phyloP scores from a whole-genome alignment of 2,329 filamentous ascomycete species.

The Achaetomium macrosporum region DNA sequence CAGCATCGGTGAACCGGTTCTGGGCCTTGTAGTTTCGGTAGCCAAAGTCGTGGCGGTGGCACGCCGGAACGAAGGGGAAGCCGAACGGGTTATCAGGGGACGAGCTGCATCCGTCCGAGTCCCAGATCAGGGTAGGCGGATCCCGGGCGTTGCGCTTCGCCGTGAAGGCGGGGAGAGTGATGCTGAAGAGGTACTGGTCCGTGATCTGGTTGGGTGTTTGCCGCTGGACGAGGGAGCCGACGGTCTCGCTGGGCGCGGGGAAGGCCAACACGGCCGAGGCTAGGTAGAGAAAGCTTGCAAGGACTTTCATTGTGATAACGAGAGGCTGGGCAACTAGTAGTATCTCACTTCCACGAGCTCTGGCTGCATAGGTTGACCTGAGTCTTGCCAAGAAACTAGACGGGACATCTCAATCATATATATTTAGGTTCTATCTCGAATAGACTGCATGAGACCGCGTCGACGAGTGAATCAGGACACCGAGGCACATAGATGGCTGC shows the following conservation, averaged over 20 bases:
- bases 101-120: conserved; percentile 38
- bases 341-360: too few relatives aligned
- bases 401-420: too few relatives aligned
- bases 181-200: conserved; percentile 42
- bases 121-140: conserved; percentile 37
- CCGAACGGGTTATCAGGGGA: conserved; percentile 40
- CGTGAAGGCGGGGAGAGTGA: conserved; percentile 39
- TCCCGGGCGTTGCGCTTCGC: conserved; percentile 34
- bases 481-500: not conserved
- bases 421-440: too few relatives aligned
- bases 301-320: conserved; percentile 30
- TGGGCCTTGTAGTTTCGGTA: conserved; percentile 49
- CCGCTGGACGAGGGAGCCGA: conserved; percentile 5
- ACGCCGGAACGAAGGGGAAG: conserved; percentile 40
- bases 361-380: too few relatives aligned
- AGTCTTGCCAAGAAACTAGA: too few relatives aligned
- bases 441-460: too few relatives aligned
- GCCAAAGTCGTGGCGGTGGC: conserved; percentile 52
- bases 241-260: conserved; percentile 1
- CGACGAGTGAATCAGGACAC: not conserved
- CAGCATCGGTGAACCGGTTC: conserved; percentile 38
- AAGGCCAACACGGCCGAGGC: conserved; percentile 13
- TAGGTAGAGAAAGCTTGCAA: conserved; percentile 24
- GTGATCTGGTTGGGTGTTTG: conserved; percentile 30
- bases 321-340: too few relatives aligned